Evolutionary conservation across 805 yeast species (phyloP).

Genomic region (Saccharomyces mikatae): DNA sequence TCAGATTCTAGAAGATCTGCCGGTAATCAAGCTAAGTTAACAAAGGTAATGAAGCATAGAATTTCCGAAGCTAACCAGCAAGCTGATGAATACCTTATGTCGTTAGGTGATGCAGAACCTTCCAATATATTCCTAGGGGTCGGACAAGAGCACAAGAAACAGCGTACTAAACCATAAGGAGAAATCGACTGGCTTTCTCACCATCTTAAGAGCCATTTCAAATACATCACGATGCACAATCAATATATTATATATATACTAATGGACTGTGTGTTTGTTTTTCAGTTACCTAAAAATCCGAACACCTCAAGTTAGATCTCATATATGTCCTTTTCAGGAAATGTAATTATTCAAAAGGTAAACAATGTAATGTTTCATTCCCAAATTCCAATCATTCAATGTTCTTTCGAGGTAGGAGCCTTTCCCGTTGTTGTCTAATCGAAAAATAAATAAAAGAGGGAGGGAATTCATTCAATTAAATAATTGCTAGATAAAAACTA

Average conservation of each 20-base stretch:
- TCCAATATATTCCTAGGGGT: neutral
- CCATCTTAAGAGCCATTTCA: neutral
- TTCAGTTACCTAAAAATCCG: neutral
- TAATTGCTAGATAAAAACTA: neutral
- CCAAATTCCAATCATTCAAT: neutral
- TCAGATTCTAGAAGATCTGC: slow-evolving; percentile 29
- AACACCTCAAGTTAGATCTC: neutral
- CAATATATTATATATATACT: too few species aligned
- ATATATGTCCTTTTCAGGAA: neutral
- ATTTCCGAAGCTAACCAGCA: slow-evolving; percentile 25
- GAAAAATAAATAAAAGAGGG: neutral
- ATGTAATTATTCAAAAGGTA: neutral
- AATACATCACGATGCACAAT: neutral
- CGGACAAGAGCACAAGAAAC: neutral
- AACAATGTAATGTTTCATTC: neutral
- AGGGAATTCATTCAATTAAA: neutral
- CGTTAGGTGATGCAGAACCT: neutral
- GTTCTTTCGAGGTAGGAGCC: neutral
- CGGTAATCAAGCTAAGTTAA: slow-evolving; percentile 49
- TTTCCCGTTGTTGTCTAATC: neutral
- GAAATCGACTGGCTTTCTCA: slow-evolving; percentile 3
- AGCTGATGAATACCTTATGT: slow-evolving; percentile 10
- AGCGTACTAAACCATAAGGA: neutral
- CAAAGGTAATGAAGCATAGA: slow-evolving; percentile 52
- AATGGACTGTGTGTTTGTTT: neutral